Evolutionary conservation across 805 yeast species (phyloP).

Genomic region (Myxozyma neglecta): DNA sequence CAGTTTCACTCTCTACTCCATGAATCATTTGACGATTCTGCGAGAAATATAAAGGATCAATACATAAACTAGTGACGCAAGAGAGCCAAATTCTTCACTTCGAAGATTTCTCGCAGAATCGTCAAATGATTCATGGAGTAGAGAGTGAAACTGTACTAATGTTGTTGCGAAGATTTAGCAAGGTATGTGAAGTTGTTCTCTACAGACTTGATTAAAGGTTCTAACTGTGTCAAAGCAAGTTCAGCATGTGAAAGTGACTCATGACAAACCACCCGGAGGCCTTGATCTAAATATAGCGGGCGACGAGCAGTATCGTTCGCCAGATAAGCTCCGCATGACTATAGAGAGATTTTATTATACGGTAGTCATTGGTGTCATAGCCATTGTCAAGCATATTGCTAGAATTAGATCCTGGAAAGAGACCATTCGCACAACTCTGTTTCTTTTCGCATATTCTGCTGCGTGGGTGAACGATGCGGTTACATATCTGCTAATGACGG

Average conservation of each 20-base stretch:
- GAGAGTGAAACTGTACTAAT: conserved; percentile 8
- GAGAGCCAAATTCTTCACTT: background rate
- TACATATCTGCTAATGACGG: background rate
- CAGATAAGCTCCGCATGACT: conserved; percentile 16
- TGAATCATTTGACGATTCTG: background rate
- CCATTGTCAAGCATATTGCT: conserved; percentile 6
- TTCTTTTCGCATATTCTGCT: conserved; percentile 3
- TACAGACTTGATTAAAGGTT: background rate
- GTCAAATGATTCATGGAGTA: background rate
- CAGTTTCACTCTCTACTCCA: background rate
- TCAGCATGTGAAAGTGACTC: conserved; percentile 3
- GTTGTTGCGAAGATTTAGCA: conserved; percentile 15
- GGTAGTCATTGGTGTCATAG: conserved; percentile 5
- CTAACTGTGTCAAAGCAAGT: conserved; percentile 6
- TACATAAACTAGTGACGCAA: background rate
- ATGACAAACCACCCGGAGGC: conserved; percentile 1
- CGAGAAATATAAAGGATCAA: background rate
- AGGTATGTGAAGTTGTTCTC: background rate
- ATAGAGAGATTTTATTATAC: conserved; percentile 18
- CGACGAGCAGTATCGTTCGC: conserved; percentile 16
- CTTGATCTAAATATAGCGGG: conserved; percentile 12
- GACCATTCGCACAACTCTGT: conserved; percentile 11
- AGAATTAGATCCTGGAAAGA: conserved; percentile 22
- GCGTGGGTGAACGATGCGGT: conserved; percentile 7
- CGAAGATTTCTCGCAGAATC: background rate